Base-by-base conservation (phyloP, 306 rosid species). In the Quercus dentata region DNA sequence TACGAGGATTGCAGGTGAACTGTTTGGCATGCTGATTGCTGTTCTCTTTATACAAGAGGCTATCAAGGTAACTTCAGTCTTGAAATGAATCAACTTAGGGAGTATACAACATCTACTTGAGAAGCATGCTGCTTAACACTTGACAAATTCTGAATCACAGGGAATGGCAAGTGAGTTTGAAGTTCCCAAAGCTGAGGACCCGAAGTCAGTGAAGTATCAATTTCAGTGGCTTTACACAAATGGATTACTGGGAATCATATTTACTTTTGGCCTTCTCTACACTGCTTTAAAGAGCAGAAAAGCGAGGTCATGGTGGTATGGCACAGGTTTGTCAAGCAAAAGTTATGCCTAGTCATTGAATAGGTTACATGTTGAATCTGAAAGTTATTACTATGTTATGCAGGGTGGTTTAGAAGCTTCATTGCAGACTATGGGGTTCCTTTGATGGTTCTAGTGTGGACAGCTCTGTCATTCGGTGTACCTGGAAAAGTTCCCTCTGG, bases 21-120 rank as follows among this genome's bases (percentile, higher is more conserved):
- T 92, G 74, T 92, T 94, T 51, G 97, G 97, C 82, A 92, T 91
- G 97, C 77, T 94, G 87, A 94, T 92, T 65, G 55, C 92, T 7
- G 91, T 94, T 79, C 80, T 94, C 74, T 94, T 94, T 88, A 74
- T 94, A 84, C 97, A 92, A 88, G 68, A 94, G 85, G 97, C 98
- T 64, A 87, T 91, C 82, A 92, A 89, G 98, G 97, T 94, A 19
- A 76, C 80, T 77, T 4, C 18, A 6, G 52, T 35, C 7, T 4
- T 3, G 72, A 35, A 67, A n/a, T 13, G 14, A 18, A 67, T 33
- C 12, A 3, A 31, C 9, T 19, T 33, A 14, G 19, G 11, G 17
- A 33, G n/a, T 19, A 23, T 67, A 19, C n/a, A 21, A 67, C 25
- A 35, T 49, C 52, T 19, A 18, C 38, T n/a, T 65, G 25, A 65